A percentile compares a stretch with the other conserved stretches of the same genome.
These are phyloP conservation scores for Metschnikowia borealis DNA, from an alignment of 805 yeast genomes.

Conservation along the genomic window DNA sequence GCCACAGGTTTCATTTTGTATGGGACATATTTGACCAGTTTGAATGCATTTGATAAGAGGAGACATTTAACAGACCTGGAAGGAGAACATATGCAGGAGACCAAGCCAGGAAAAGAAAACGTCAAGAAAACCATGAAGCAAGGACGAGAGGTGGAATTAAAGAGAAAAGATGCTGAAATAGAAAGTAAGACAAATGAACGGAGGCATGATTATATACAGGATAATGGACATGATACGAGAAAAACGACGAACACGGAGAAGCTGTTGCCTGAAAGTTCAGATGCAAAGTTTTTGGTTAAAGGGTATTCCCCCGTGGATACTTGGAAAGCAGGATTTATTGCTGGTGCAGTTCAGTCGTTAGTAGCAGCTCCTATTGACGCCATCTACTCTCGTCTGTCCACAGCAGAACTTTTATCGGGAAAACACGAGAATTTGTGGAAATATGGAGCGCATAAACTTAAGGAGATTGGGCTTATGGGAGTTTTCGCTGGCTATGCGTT, in stretches of 20 bases:
- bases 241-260: too few species aligned
- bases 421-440: constrained; percentile 69
- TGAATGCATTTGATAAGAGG: constrained; percentile 29
- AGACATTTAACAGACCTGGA: neutral
- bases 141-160: too few species aligned
- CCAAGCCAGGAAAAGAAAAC: too few species aligned
- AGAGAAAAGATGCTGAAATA: too few species aligned
- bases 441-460: constrained; percentile 65
- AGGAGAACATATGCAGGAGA: too few species aligned
- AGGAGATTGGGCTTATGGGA: constrained; percentile 73
- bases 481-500: constrained; percentile 88
- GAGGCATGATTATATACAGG: neutral
- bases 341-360: constrained; percentile 83
- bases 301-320: constrained; percentile 44
- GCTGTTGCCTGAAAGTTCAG: neutral
- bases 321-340: constrained; percentile 75
- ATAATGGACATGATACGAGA: neutral
- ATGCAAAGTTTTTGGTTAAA: neutral
- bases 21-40: constrained; percentile 66
- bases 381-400: constrained; percentile 73
- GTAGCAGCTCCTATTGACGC: constrained; percentile 96
- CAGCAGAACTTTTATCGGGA: constrained; percentile 68
- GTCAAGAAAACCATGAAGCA: too few species aligned
- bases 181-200: too few species aligned
- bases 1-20: constrained; percentile 85